Evolutionary conservation across 2,329 filamentous ascomycete species (phyloP), one percentile per base, ranked within the genome.

Genomic region (Scedosporium minutisporum): DNA sequence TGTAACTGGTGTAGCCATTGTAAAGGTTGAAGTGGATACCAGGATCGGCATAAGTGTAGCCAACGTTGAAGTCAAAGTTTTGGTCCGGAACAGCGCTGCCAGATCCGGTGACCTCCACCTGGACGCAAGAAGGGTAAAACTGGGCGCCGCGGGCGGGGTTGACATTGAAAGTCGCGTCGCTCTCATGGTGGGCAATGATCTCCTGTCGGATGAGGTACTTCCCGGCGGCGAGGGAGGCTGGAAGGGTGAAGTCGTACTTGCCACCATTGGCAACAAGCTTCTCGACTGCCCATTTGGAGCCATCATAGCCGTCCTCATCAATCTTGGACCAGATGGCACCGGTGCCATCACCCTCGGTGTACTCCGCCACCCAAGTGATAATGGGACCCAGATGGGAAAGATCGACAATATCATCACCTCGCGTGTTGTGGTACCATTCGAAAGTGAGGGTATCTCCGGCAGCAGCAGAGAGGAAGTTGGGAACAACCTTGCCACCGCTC

Each of bases 11-110:
- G 66, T 63, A 62, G 46, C 61, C 61, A 60, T 60, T 64, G 78
- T 87, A 87, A 72, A 87, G 79, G 77, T 82, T 83, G 77, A 86
- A 74, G 65, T 77, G 66, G 69, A 88, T 83, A 64, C 85, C 85
- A 12, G 81, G 71, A 70, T 87, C 84, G 62, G 75, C 72, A 67
- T 77, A 74, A 61, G 75, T 84, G 78, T 87, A 88, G 64, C 83
- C 84, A 33, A 72, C 69, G 33, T 78, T 75, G 69, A 82, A 77
- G 69, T 77, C 73, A 62, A 81, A 80, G 68, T 65, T 67, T 68
- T 75, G 65, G 64, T 71, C 67, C 23, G 80, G 78, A 63, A 74
- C 66, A 42, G 65, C 65, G 55, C 61, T 63, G 33, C 69, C 82
- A 53, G 75, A 73, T 60, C 83, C 82, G 41, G 80, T 81, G 65